phyloP scores from a whole-genome alignment of 768 basidiomycete species.

The Phanerochaete sordida region DNA sequence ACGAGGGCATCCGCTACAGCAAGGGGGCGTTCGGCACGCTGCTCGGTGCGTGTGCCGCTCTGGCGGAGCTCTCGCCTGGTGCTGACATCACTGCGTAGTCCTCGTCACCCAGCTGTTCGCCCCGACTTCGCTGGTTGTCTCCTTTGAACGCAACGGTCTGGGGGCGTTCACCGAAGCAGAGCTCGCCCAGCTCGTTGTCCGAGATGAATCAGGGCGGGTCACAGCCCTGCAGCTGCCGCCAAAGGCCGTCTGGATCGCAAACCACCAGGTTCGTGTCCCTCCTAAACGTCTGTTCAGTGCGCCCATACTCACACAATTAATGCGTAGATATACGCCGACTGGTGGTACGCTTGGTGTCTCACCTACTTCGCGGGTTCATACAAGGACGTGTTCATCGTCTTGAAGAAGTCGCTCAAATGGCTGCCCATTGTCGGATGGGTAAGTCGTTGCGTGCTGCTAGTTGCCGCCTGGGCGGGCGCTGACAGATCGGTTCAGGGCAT shows the following conservation, averaged over 20 bases:
- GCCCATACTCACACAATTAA: background rate
- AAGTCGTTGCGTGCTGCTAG: constrained; percentile 25
- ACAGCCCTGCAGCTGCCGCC: constrained; percentile 66
- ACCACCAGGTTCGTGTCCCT: constrained; percentile 72
- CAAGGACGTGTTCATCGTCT: constrained; percentile 79
- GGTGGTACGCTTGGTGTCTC: constrained; percentile 86
- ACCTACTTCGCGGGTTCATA: constrained; percentile 67
- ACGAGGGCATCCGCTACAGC: constrained; percentile 70
- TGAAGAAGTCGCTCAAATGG: constrained; percentile 88
- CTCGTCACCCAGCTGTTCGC: constrained; percentile 81
- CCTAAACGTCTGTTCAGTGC: background rate
- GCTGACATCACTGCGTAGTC: constrained; percentile 41
- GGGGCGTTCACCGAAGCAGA: constrained; percentile 62
- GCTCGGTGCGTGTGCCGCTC: constrained; percentile 46
- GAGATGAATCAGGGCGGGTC: constrained; percentile 54
- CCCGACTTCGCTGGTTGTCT: constrained; percentile 67
- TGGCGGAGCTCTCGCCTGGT: background rate
- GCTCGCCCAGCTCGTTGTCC: constrained; percentile 52
- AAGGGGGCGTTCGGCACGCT: constrained; percentile 81
- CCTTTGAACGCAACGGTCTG: constrained; percentile 67
- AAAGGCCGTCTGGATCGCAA: constrained; percentile 82
- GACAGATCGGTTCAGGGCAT: constrained; percentile 53
- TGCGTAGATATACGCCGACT: constrained; percentile 70
- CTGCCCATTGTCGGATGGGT: constrained; percentile 90
- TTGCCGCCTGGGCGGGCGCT: background rate